Percentiles rank a stretch among this genome's conserved stretches.
Evolutionary conservation across 306 rosid species (phyloP).

Genomic region (Lithocarpus polystachyus): DNA sequence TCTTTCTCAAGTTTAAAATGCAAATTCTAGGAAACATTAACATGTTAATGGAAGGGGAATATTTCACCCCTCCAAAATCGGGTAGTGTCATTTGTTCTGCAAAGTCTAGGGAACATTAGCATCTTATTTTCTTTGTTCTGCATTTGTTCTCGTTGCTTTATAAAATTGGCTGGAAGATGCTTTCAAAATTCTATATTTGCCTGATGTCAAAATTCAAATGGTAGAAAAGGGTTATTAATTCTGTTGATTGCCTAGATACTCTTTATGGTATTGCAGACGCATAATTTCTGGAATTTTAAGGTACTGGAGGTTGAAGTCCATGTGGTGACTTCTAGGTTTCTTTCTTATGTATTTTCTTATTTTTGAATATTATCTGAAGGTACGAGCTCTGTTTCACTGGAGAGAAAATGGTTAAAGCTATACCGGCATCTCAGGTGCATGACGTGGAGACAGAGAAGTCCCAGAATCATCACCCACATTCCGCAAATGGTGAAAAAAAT

Average conservation of each 20-base stretch:
- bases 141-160: not conserved
- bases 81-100: too few species aligned
- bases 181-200: not conserved
- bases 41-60: not conserved
- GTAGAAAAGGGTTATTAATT: not conserved
- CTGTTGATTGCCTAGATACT: not conserved
- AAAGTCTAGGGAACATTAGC: not conserved
- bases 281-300: conserved; percentile 7
- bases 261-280: not conserved
- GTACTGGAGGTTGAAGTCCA: conserved; percentile 12
- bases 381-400: conserved; percentile 87
- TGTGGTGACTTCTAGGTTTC: not conserved
- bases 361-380: conserved; percentile 41
- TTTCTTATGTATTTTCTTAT: not conserved
- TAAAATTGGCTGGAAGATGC: not conserved
- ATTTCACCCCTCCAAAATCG: not conserved
- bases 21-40: not conserved
- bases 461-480: conserved; percentile 58
- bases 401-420: conserved; percentile 68
- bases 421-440: conserved; percentile 46
- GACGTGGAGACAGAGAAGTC: conserved; percentile 59
- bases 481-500: conserved; percentile 64
- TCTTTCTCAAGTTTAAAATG: not conserved
- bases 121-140: not conserved
- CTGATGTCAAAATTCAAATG: not conserved